Percentiles rank a stretch among this genome's conserved stretches.
phyloP scores from a whole-genome alignment of 148 eudicot genomes.

The Gaultheria prostrata region DNA sequence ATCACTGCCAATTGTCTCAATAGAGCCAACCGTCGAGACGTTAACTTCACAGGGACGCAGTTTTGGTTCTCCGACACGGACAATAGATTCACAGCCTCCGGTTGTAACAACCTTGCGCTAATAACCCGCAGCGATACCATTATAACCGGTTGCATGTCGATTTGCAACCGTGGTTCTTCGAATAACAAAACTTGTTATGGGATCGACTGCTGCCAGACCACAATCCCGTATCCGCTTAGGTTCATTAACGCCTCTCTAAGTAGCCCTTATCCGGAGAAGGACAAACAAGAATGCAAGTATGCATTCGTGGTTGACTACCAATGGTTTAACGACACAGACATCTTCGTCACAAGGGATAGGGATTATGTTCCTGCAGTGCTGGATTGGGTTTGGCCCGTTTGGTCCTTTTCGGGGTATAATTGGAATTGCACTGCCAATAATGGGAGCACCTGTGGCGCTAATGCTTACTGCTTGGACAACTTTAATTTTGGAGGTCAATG shows the following conservation, averaged over 20 bases:
- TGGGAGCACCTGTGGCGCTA: background rate
- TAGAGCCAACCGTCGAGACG: no score
- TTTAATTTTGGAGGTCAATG: background rate
- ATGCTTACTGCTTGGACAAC: background rate
- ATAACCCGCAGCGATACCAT: fast-evolving
- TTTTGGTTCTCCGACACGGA: no score
- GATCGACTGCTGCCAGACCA: no score
- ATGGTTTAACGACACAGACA: background rate
- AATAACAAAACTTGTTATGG: no score
- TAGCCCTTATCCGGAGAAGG: background rate
- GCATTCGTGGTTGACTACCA: background rate
- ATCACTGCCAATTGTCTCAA: no score
- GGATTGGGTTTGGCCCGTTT: no score
- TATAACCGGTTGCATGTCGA: no score
- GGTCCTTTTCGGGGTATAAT: no score
- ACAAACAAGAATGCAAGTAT: background rate
- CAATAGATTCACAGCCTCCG: no score
- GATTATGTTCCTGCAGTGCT: background rate
- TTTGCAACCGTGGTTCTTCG: no score
- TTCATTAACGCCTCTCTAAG: background rate
- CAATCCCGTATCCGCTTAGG: background rate
- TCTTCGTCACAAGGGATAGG: background rate
- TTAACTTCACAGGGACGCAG: no score
- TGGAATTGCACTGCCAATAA: background rate
- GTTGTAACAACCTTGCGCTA: no score